These are phyloP conservation scores for Xylaria nigripes DNA, from an alignment of 495 filamentous ascomycete species.

Conservation along the genomic window DNA sequence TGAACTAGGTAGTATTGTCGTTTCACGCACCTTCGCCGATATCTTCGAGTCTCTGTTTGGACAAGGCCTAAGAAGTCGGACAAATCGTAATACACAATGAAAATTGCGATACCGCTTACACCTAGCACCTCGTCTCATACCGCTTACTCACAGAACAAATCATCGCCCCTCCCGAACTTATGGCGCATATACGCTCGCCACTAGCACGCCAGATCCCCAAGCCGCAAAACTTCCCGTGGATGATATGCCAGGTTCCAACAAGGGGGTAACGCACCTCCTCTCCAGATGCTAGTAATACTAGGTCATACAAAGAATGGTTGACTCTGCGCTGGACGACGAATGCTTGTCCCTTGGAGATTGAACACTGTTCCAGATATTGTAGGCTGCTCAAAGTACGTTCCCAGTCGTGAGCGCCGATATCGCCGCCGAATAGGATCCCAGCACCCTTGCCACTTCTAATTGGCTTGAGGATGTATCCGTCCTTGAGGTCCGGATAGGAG, in stretches of 20 bases:
- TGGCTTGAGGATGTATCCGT: slow-evolving; percentile 34
- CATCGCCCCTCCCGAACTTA: slow-evolving; percentile 11
- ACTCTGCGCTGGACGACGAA: slow-evolving; percentile 6
- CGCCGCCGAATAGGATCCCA: slow-evolving; percentile 37
- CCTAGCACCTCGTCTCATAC: not conserved
- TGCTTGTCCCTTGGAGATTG: not conserved
- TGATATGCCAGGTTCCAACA: slow-evolving; percentile 7
- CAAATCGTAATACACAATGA: not conserved
- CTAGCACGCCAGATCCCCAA: slow-evolving; percentile 11
- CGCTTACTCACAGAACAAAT: slow-evolving; percentile 4
- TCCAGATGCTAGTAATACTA: slow-evolving; percentile 9
- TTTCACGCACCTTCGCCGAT: too few species aligned
- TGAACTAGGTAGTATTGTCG: too few species aligned
- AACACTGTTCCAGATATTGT: not conserved
- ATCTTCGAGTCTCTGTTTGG: too few species aligned
- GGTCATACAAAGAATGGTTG: slow-evolving; percentile 4
- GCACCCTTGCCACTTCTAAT: slow-evolving; percentile 33
- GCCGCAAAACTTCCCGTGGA: slow-evolving; percentile 4
- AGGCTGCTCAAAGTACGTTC: not conserved
- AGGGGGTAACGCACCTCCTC: slow-evolving; percentile 7
- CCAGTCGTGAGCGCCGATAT: slow-evolving; percentile 20
- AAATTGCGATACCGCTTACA: not conserved
- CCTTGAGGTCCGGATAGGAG: slow-evolving; percentile 7
- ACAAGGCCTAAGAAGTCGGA: too few species aligned
- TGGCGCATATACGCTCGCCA: slow-evolving; percentile 10